Conservation (phyloP, 2,329 filamentous ascomycete genomes). For the Aspergillus uvarum region DNA sequence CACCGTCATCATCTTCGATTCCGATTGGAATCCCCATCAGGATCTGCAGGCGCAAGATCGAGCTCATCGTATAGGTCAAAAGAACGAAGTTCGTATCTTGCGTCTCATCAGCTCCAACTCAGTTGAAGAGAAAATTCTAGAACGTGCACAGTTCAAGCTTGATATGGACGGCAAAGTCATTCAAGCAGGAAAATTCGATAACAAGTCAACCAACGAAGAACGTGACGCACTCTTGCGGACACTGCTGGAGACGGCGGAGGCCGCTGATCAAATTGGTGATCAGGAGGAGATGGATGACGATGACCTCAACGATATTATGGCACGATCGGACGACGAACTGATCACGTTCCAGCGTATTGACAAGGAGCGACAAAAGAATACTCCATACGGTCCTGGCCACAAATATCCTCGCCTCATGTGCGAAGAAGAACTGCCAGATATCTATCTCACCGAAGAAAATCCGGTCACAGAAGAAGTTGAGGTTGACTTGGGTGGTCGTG, state of each 20-base stretch:
- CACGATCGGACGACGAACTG: slow-evolving; percentile 80
- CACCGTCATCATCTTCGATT: slow-evolving; percentile 99
- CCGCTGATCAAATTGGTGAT: slow-evolving; percentile 69
- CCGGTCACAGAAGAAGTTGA: slow-evolving; percentile 76
- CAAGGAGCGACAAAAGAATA: slow-evolving; percentile 65
- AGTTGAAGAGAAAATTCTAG: slow-evolving; percentile 97
- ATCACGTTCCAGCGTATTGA: slow-evolving; percentile 79
- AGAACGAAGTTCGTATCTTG: slow-evolving; percentile 97
- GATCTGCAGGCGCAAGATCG: slow-evolving; percentile 99
- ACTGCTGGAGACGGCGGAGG: slow-evolving; percentile 77
- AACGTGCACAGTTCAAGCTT: slow-evolving; percentile 94
- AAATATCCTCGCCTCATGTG: slow-evolving; percentile 75
- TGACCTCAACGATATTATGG: slow-evolving; percentile 91
- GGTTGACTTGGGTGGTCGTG: slow-evolving; percentile 74
- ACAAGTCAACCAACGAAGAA: slow-evolving; percentile 98
- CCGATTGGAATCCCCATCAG: slow-evolving; percentile 99
- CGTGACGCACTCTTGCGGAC: slow-evolving; percentile 95
- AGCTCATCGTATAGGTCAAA: slow-evolving; percentile 99
- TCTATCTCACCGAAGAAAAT: slow-evolving; percentile 85
- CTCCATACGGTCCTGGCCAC: slow-evolving; percentile 70
- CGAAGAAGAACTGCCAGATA: slow-evolving; percentile 86
- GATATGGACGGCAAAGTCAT: slow-evolving; percentile 99
- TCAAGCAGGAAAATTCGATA: slow-evolving; percentile 98
- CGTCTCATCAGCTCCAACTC: slow-evolving; percentile 95
- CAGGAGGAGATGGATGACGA: slow-evolving; percentile 99